phyloP scores from a whole-genome alignment of 768 basidiomycete genomes.

The Leccinum barrowsii region DNA sequence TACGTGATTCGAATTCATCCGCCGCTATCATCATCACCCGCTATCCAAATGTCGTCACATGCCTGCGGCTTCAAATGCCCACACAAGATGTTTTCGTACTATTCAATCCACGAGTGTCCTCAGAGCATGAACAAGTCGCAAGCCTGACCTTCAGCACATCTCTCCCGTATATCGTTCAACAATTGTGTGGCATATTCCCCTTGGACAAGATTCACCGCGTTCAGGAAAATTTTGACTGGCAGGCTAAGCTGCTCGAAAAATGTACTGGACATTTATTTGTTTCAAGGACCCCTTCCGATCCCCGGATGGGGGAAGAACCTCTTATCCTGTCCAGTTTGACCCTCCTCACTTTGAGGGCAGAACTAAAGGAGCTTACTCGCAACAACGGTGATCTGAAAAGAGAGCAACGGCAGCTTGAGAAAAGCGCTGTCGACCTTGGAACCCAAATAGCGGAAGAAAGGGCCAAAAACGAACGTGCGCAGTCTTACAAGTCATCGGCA shows the following conservation, averaged over 20 bases:
- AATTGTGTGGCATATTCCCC: constrained; percentile 42
- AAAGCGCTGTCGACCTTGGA: constrained; percentile 16
- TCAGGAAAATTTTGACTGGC: constrained; percentile 46
- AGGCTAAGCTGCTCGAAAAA: constrained; percentile 50
- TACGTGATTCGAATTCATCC: constrained; percentile 15
- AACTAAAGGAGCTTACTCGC: constrained; percentile 36
- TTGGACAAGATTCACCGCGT: constrained; percentile 36
- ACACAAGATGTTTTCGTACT: constrained; percentile 44
- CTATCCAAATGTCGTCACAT: constrained; percentile 55
- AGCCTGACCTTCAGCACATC: constrained; percentile 51
- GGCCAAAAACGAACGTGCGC: background rate
- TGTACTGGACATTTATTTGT: constrained; percentile 55
- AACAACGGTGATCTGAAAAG: constrained; percentile 23
- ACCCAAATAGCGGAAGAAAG: constrained; percentile 12
- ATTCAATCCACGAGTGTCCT: constrained; percentile 58
- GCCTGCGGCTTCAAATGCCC: constrained; percentile 34
- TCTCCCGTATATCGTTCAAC: constrained; percentile 36
- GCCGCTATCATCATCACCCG: constrained; percentile 50
- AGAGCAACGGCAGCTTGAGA: constrained; percentile 28
- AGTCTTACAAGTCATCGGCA: background rate
- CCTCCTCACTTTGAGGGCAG: constrained; percentile 40
- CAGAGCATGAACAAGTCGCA: constrained; percentile 47
- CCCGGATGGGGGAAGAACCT: constrained; percentile 23
- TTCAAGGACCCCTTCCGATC: constrained; percentile 28
- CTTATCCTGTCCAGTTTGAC: constrained; percentile 49